These are phyloP conservation scores for Raffaelea deltoideospora DNA, from an alignment of 2,329 filamentous ascomycete genomes.

Conservation along the genomic window DNA sequence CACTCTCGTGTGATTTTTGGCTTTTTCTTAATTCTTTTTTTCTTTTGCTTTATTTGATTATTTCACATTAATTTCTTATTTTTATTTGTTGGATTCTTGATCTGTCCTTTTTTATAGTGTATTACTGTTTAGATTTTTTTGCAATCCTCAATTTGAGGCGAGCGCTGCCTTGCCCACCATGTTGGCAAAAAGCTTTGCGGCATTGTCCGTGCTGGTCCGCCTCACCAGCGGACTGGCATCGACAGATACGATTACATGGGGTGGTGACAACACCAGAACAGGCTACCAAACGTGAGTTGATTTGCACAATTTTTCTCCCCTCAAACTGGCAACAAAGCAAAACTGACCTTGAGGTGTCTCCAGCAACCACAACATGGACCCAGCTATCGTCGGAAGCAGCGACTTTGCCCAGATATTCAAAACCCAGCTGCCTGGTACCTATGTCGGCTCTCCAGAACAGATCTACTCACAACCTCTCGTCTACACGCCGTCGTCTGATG, in stretches of 20 bases:
- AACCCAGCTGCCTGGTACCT: conserved; percentile 34
- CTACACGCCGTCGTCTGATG: conserved; percentile 22
- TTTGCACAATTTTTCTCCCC: no score
- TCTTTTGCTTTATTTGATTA: no score
- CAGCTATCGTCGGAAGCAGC: conserved; percentile 36
- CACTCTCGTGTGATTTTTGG: no score
- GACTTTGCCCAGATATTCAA: conserved; percentile 41
- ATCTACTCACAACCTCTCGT: conserved; percentile 35
- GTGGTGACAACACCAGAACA: conserved; percentile 37
- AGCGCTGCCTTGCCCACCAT: not conserved
- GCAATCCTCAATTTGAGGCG: no score
- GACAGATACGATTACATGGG: conserved; percentile 46
- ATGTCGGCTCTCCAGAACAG: conserved; percentile 32
- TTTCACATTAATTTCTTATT: no score
- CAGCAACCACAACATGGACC: conserved; percentile 48
- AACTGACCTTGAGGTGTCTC: conserved; percentile 2
- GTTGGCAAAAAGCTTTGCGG: conserved; percentile 1
- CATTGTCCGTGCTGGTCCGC: conserved; percentile 17
- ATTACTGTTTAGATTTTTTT: no score
- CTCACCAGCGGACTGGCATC: conserved; percentile 20
- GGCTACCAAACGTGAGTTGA: conserved; percentile 34
- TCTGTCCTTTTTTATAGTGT: no score
- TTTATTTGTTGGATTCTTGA: no score
- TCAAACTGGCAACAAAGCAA: not conserved
- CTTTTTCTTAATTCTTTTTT: no score